These are phyloP conservation scores for Fusarium humuli DNA, from an alignment of 2,329 filamentous ascomycete genomes.

Conservation along the genomic window DNA sequence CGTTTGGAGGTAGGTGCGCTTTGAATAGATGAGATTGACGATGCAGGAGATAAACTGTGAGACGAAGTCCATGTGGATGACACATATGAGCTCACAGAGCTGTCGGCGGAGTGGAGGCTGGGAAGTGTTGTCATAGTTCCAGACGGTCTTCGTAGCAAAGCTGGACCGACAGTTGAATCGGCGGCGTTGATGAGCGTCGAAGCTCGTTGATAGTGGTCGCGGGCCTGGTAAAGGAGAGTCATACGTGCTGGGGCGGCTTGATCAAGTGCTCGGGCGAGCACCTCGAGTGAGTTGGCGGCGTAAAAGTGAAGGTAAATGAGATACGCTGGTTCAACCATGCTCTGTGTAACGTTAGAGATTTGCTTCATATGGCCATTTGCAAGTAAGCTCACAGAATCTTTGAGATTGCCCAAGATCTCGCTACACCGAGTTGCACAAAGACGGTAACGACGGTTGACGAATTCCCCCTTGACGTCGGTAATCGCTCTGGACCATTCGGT, in stretches of 20 bases:
- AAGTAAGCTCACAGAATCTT: constrained; percentile 55
- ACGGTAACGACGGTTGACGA: constrained; percentile 62
- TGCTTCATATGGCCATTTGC: not conserved
- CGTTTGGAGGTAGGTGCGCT: constrained; percentile 40
- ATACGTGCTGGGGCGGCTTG: constrained; percentile 59
- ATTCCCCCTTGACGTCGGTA: constrained; percentile 65
- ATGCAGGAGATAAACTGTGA: constrained; percentile 40
- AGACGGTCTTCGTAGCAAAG: constrained; percentile 56
- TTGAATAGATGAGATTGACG: constrained; percentile 58
- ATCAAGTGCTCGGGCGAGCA: constrained; percentile 63
- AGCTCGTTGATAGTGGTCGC: constrained; percentile 63
- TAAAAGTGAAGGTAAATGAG: constrained; percentile 71
- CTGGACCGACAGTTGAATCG: constrained; percentile 56
- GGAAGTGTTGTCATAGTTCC: constrained; percentile 50
- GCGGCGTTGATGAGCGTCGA: constrained; percentile 60
- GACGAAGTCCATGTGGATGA: constrained; percentile 42
- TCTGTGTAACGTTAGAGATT: constrained; percentile 41
- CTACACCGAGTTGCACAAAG: constrained; percentile 65
- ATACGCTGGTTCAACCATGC: constrained; percentile 63
- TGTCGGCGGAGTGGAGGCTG: constrained; percentile 56
- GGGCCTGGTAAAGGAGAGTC: constrained; percentile 63
- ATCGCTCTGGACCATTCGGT: constrained; percentile 65
- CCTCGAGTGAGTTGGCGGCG: constrained; percentile 69
- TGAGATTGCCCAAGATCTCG: constrained; percentile 63
- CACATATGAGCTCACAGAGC: constrained; percentile 58